These are phyloP conservation scores for Tephrocybe sp. DNA, from an alignment of 768 basidiomycete genomes.

Conservation along the genomic window DNA sequence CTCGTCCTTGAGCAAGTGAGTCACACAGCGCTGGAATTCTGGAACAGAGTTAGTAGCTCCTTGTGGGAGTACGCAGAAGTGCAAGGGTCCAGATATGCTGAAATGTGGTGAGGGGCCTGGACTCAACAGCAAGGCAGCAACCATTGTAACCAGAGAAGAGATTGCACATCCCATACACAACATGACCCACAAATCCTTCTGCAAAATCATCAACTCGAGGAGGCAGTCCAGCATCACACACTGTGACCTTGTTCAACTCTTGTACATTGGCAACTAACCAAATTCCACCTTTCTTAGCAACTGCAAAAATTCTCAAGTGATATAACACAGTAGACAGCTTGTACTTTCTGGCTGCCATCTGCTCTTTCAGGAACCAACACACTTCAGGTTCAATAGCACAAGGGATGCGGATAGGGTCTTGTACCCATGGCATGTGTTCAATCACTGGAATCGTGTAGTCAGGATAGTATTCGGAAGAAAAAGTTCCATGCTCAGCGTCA, in stretches of 20 bases:
- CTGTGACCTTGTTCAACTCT: neutral
- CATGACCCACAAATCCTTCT: slow-evolving; percentile 5
- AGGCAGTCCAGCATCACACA: neutral
- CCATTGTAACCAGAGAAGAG: slow-evolving; percentile 13
- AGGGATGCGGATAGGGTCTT: slow-evolving; percentile 25
- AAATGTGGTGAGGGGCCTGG: slow-evolving; percentile 33
- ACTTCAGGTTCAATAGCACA: slow-evolving; percentile 23
- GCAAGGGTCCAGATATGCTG: slow-evolving; percentile 20
- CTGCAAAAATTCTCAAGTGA: neutral
- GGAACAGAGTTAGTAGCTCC: slow-evolving; percentile 34
- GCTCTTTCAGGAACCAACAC: slow-evolving; percentile 18
- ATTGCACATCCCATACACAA: slow-evolving; percentile 7
- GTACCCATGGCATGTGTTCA: slow-evolving; percentile 32
- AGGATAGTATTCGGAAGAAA: slow-evolving; percentile 29
- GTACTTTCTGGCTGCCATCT: slow-evolving; percentile 20
- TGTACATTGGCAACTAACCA: neutral
- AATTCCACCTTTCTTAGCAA: neutral
- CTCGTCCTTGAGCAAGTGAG: slow-evolving; percentile 16
- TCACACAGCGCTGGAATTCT: slow-evolving; percentile 29
- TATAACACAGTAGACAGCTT: slow-evolving; percentile 11
- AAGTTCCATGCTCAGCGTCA: slow-evolving; percentile 28
- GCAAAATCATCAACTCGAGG: slow-evolving; percentile 13
- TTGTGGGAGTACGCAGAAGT: slow-evolving; percentile 27
- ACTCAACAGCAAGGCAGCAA: slow-evolving; percentile 21
- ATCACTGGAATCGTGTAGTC: slow-evolving; percentile 32